A percentile compares a stretch with the other conserved stretches of the same genome.
Conservation (phyloP, 257 asterid genomes). For the Rauvolfia tetraphylla region DNA sequence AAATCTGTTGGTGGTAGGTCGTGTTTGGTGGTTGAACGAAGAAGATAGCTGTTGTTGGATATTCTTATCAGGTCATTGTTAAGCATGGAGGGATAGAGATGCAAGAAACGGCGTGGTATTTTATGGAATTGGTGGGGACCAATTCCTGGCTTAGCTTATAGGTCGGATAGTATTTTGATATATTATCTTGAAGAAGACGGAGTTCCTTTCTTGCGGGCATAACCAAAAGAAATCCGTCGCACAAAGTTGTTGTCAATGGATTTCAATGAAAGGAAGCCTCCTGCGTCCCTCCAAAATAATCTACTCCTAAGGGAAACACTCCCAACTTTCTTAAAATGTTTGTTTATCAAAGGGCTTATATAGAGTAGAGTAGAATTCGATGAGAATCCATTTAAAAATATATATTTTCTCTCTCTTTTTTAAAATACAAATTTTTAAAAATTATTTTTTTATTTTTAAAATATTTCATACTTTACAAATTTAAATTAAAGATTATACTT, state of each 20-base stretch:
- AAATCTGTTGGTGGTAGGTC: background rate
- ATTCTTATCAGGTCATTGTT: background rate
- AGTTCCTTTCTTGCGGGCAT: background rate
- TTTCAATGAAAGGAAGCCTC: background rate
- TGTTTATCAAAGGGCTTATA: no score
- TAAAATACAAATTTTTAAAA: no score
- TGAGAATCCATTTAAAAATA: no score
- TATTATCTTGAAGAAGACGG: background rate
- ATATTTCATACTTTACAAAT: no score
- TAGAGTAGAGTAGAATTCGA: no score
- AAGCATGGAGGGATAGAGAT: no score
- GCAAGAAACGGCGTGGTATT: background rate
- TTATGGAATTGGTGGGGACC: background rate
- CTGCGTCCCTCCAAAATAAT: background rate
- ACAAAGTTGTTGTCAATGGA: background rate
- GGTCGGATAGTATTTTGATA: background rate
- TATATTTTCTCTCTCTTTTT: no score
- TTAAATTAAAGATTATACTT: no score
- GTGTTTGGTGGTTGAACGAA: constrained; percentile 2
- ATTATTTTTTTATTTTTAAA: no score
- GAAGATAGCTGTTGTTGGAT: background rate
- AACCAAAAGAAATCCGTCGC: background rate
- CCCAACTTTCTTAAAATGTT: no score
- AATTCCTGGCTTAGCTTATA: background rate
- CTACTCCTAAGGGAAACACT: no score